Evolutionary conservation across 2,329 filamentous ascomycete species (phyloP), one percentile per base, ranked within the genome.

Genomic region (Aspergillus sp.): DNA sequence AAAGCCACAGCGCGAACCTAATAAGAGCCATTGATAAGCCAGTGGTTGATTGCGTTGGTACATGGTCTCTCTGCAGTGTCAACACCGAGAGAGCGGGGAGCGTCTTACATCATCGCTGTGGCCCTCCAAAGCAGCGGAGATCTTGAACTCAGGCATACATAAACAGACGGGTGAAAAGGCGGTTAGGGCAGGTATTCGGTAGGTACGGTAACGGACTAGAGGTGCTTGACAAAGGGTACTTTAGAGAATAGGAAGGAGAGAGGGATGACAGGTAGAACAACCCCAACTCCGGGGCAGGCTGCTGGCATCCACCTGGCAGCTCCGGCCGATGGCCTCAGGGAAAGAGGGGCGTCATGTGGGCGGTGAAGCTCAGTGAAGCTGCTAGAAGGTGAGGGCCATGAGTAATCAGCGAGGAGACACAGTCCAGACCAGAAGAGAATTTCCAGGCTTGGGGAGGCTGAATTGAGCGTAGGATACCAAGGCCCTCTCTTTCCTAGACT

Each of bases 1-100:
- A 94, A 97, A 73, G 84, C 84, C 69, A 97, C 90, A 66, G 88
- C 91, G 70, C 94, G 92, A 70, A 99, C 94, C 94, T 98, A 68
- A 25, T 63, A 57, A 22, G 9, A 46, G 43, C 54, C 31, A 63
- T 87, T 83, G 65, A 88, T 80, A 95, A 66, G 92, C 96, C 66
- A 70, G 67, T 55, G 23, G 54, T 65, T 8, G 45, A 54, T 51
- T 61, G 48, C 25, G 41, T 52, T 52, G 48, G 55, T 59, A 59
- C 64, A 49, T 38, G 28, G 31, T 45, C 45, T 31, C 57, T 41
- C 54, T 67, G 48, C 59, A 65, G 65, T 54, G 57, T 57, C 56
- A 64, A 61, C 61, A 56, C 52, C 13, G 11, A 54, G 59, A 61
- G 59, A 60, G 62, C 56, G 62, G 65, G 64, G 61, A 64, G 60